Evolutionary conservation across 2,329 filamentous ascomycete genomes (phyloP).

Genomic region (Xylaria sp.): DNA sequence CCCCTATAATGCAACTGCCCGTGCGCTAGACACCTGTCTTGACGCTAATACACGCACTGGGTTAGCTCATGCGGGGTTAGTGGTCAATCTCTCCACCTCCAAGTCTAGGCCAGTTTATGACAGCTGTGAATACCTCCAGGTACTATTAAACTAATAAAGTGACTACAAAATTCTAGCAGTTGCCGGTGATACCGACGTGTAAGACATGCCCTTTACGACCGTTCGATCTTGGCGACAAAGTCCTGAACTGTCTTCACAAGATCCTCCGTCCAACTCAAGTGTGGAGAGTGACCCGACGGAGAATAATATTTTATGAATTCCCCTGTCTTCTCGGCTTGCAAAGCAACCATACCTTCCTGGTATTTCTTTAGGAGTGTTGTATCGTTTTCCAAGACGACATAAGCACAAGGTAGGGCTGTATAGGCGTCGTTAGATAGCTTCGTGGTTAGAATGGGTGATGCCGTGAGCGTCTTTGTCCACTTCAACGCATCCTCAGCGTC

Average conservation of each 20-base stretch:
- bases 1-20: slow-evolving; percentile 6
- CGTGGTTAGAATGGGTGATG: slow-evolving; percentile 44
- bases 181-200: no score
- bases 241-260: slow-evolving; percentile 43
- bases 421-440: slow-evolving; percentile 51
- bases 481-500: slow-evolving; percentile 41
- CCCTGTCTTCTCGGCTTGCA: slow-evolving; percentile 44
- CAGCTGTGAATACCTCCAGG: no score
- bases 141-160: no score
- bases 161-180: no score
- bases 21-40: slow-evolving; percentile 2
- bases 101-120: no score
- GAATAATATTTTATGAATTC: slow-evolving; percentile 43
- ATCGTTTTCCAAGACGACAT: slow-evolving; percentile 49
- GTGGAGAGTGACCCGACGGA: slow-evolving; percentile 48
- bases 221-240: slow-evolving; percentile 40
- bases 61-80: slow-evolving; percentile 6
- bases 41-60: not conserved
- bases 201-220: no score
- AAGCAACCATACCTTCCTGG: slow-evolving; percentile 49
- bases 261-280: slow-evolving; percentile 49
- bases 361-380: slow-evolving; percentile 47
- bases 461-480: slow-evolving; percentile 45
- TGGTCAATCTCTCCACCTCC: not conserved
- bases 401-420: slow-evolving; percentile 49